Conservation (phyloP, 2,329 filamentous ascomycete species). For the Sphaerulina vaccinii region DNA sequence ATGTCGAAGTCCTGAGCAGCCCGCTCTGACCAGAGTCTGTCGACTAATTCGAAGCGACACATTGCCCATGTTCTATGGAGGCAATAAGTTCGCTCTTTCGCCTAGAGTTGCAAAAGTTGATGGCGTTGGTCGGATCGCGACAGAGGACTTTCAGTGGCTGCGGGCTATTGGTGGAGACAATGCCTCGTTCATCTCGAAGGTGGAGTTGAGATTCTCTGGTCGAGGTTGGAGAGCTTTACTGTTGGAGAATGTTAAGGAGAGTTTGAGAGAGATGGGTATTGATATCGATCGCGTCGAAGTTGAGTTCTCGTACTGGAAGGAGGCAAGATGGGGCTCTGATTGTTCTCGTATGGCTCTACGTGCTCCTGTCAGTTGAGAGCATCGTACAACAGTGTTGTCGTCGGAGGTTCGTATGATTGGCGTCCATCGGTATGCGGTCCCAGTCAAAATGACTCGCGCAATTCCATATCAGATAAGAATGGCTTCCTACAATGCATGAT, state of each 20-base stretch:
- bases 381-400: no score
- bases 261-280: constrained; percentile 6
- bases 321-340: constrained; percentile 14
- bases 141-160: constrained; percentile 5
- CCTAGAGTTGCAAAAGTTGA: background rate
- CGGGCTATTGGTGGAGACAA: constrained; percentile 1
- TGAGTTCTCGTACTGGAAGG: constrained; percentile 16
- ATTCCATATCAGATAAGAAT: no score
- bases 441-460: no score
- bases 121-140: constrained; percentile 5
- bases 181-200: background rate
- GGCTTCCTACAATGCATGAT: no score
- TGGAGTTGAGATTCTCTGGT: constrained; percentile 12
- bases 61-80: constrained; percentile 19
- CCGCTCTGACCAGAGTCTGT: constrained; percentile 15
- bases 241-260: constrained; percentile 7
- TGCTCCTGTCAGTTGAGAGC: no score
- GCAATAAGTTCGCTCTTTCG: constrained; percentile 17
- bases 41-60: constrained; percentile 17
- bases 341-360: no score
- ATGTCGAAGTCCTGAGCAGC: constrained; percentile 14
- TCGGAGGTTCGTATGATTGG: no score
- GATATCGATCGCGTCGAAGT: background rate
- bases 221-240: constrained; percentile 13
- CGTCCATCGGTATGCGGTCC: no score